Evolutionary conservation across 202 grass and related monocot species (phyloP), one percentile per base, ranked within the genome.

Genomic region (Schoenoplectus triqueter): DNA sequence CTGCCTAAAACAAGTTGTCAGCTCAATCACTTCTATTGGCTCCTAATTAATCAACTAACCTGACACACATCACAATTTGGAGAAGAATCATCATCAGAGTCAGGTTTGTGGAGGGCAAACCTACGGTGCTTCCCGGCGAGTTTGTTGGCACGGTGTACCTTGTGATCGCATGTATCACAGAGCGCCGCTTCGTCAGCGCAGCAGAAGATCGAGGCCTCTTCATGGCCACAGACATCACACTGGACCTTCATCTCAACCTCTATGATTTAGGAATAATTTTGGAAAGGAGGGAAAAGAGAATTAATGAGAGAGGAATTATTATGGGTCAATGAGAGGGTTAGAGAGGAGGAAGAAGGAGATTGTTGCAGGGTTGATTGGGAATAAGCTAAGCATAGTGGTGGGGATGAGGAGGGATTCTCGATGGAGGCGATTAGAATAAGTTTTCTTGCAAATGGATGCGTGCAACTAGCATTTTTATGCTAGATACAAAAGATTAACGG

Each of bases 111-210:
- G 42, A 96, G 90, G 4, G 85, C 75, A 88, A 97, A 46, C 85
- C 92, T 89, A 83, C 86, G 86, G 90, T 94, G 95, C 85, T 90
- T 97, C 5, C 89, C 84, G 45, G 90, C 92, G 82, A 97, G 73
- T 71, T 86, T 91, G 80, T 97, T 97, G 41, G 90, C 95, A 66
- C 48, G 71, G 86, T 97, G 95, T 64, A 94, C 90, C 74, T 90
- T 89, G 73, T 64, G 64, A 77, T 94, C 89, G 68, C 90, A 97
- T 15, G 88, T 80, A 80, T 71, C 70, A 89, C 94, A 97, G 81
- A 97, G 94, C 48, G 88, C 92, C 0, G 92, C 94, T 70, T 97
- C 94, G 75, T 97, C 94, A 54, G 90, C 92, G 62, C 88, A 97
- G 90, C 92, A 97, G 85, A 94, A 86, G 80, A 97, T 86, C 39